These are phyloP conservation scores for Cytospora piceicola DNA, from an alignment of 2,329 filamentous ascomycete species.

Conservation along the genomic window DNA sequence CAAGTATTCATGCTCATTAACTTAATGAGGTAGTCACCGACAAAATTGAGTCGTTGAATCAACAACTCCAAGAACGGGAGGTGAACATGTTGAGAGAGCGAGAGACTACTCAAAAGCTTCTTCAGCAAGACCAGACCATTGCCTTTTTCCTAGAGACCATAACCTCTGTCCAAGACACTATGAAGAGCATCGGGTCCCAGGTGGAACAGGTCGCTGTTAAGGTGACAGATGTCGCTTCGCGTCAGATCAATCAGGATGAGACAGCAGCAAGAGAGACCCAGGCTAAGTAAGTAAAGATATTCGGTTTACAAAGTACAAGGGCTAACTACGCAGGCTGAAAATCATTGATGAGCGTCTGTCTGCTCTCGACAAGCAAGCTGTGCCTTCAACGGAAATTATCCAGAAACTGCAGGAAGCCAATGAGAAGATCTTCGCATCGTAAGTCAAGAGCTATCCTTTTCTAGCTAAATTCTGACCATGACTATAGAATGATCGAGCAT, in stretches of 20 bases:
- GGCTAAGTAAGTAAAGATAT: conserved; percentile 17
- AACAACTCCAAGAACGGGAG: conserved; percentile 26
- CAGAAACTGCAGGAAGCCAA: conserved; percentile 21
- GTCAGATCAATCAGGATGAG: conserved; percentile 24
- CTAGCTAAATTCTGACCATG: neutral
- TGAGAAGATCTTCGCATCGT: conserved; percentile 16
- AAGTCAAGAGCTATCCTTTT: neutral
- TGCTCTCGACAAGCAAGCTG: neutral
- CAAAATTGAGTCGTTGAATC: conserved; percentile 31
- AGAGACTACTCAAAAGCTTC: conserved; percentile 16
- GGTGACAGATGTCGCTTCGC: conserved; percentile 2
- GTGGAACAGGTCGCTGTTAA: conserved; percentile 22
- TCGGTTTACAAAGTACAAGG: neutral
- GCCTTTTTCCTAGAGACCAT: conserved; percentile 7
- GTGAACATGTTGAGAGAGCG: conserved; percentile 19
- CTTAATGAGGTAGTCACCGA: conserved; percentile 27
- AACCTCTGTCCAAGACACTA: conserved; percentile 4
- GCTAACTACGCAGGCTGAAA: conserved; percentile 25
- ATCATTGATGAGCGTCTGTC: conserved; percentile 11
- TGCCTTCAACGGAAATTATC: conserved; percentile 7
- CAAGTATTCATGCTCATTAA: conserved; percentile 13
- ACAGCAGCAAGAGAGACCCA: conserved; percentile 22
- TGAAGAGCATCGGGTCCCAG: conserved; percentile 16
- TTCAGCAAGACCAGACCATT: conserved; percentile 20
- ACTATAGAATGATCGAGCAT: conserved; percentile 15